These are phyloP conservation scores for Nannochloropsis granulata DNA, from an alignment of 108 stramenopile genomes.

Conservation along the genomic window DNA sequence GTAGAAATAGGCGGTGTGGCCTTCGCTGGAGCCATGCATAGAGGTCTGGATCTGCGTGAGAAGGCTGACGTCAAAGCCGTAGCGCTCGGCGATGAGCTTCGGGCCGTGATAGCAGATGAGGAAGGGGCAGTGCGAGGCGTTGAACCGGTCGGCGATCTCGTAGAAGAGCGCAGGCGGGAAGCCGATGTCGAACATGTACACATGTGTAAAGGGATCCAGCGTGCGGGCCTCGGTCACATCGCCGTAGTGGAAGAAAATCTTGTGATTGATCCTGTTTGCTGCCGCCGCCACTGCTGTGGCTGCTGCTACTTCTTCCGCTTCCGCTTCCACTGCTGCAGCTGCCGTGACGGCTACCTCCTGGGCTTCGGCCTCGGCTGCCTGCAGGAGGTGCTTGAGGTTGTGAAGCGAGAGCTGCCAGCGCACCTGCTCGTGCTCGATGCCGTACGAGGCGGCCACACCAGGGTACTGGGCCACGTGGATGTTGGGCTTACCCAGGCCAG, in stretches of 20 bases:
- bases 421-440: constrained; percentile 69
- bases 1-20: constrained; percentile 40
- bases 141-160: constrained; percentile 30
- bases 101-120: constrained; percentile 37
- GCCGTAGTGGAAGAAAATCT: constrained; percentile 49
- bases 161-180: constrained; percentile 20
- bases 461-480: constrained; percentile 63
- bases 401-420: constrained; percentile 63
- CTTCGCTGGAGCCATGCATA: constrained; percentile 27
- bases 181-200: constrained; percentile 94
- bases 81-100: constrained; percentile 7
- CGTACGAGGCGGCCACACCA: constrained; percentile 31
- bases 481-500: constrained; percentile 93
- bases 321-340: background rate
- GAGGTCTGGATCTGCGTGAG: constrained; percentile 2
- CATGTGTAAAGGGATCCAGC: constrained; percentile 92
- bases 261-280: constrained; percentile 9
- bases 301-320: background rate
- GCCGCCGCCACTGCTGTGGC: background rate
- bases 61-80: constrained; percentile 25
- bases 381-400: constrained; percentile 37
- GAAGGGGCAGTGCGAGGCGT: constrained; percentile 22
- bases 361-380: background rate
- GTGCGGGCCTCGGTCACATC: constrained; percentile 62
- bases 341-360: background rate